These are phyloP conservation scores for Apiotrichum akiyoshidainum DNA, from an alignment of 1,284 basidiomycete species.

Conservation along the genomic window DNA sequence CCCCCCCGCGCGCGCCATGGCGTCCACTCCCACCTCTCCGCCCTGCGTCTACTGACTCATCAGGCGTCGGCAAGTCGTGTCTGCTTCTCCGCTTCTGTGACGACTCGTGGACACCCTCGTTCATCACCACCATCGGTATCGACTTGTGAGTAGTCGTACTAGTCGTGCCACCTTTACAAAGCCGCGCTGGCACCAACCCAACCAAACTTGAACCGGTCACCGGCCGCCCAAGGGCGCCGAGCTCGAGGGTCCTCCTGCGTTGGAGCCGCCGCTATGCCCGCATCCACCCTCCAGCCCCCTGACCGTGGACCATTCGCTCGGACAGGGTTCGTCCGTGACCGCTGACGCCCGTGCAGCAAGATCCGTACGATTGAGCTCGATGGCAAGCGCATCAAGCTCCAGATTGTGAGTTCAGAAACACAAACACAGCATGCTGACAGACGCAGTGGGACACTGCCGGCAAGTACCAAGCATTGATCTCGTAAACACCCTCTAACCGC, in stretches of 20 bases:
- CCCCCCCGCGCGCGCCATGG: not conserved
- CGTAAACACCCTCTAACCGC: not conserved
- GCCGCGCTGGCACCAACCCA: too few relatives aligned
- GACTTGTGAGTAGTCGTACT: conserved; percentile 42
- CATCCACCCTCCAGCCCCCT: not conserved
- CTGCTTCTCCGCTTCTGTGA: conserved; percentile 97
- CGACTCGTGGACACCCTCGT: conserved; percentile 98
- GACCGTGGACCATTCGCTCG: not conserved
- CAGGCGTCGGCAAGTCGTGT: conserved; percentile 98
- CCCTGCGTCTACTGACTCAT: not conserved
- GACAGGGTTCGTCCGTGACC: not conserved
- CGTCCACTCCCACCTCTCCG: too few relatives aligned
- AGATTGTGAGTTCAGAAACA: conserved; percentile 72
- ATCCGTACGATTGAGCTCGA: conserved; percentile 99
- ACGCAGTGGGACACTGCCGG: conserved; percentile 91
- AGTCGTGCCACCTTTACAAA: not conserved
- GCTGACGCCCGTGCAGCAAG: conserved; percentile 33
- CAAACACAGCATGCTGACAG: conserved; percentile 8
- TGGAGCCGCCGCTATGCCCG: too few relatives aligned
- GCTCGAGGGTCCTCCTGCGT: too few relatives aligned
- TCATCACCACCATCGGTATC: conserved; percentile 93
- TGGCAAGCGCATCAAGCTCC: conserved; percentile 98
- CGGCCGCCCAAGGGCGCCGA: too few relatives aligned
- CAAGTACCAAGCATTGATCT: conserved; percentile 13
- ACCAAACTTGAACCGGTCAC: too few relatives aligned